A percentile compares a stretch with the other conserved stretches of the same genome.
phyloP scores from a whole-genome alignment of 257 asterid genomes.

The Fraxinus quadrangulata region DNA sequence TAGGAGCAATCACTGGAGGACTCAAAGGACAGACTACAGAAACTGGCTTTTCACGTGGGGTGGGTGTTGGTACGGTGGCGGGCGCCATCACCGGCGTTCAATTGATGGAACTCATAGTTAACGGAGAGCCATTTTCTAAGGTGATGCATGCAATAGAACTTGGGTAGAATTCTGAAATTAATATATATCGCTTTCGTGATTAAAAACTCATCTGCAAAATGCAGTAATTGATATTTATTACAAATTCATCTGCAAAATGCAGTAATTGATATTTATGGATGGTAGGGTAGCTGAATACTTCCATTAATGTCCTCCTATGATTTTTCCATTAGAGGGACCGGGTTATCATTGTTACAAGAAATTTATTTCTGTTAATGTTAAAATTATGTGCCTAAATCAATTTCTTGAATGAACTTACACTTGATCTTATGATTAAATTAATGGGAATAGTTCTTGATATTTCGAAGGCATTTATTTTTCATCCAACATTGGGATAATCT shows the following conservation, averaged over 20 bases:
- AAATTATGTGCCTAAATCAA: neutral
- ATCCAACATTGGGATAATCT: no score
- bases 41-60: constrained; percentile 81
- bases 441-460: no score
- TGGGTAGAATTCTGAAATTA: no score
- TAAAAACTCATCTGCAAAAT: no score
- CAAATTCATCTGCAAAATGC: constrained; percentile 28
- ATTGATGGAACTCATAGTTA: constrained; percentile 64
- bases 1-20: constrained; percentile 80
- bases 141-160: constrained; percentile 29
- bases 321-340: neutral
- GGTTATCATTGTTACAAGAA: constrained; percentile 12
- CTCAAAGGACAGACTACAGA: constrained; percentile 94
- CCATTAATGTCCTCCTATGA: neutral
- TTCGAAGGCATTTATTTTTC: no score
- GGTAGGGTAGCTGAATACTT: neutral
- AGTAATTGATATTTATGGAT: constrained; percentile 2
- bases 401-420: neutral
- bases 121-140: constrained; percentile 90
- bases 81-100: constrained; percentile 92
- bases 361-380: neutral
- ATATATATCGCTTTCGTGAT: constrained; percentile 15
- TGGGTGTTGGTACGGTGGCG: constrained; percentile 80
- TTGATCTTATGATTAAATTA: no score
- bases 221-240: neutral